A percentile compares a stretch with the other conserved stretches of the same genome.
Evolutionary conservation across 2,329 filamentous ascomycete genomes (phyloP).

Genomic region (Pestalotiopsis sp.): DNA sequence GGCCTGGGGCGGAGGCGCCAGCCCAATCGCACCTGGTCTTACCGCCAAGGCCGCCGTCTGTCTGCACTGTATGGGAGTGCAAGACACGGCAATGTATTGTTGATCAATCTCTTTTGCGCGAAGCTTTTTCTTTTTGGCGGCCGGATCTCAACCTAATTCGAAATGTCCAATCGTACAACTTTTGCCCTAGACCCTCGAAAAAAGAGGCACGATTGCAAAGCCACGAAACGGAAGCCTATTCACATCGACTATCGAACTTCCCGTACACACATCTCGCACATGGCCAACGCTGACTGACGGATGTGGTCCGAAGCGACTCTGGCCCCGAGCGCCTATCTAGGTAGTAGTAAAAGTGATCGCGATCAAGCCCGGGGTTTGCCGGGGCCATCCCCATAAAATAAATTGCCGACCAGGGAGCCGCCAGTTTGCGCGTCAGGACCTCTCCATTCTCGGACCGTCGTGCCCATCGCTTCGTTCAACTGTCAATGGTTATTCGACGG

Average conservation of each 20-base stretch:
- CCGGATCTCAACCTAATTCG: not conserved
- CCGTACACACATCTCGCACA: too few relatives aligned
- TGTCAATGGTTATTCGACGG: conserved; percentile 2
- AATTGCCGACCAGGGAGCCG: conserved; percentile 7
- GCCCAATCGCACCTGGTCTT: not conserved
- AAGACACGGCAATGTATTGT: not conserved
- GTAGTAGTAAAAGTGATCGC: not conserved
- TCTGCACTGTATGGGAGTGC: not conserved
- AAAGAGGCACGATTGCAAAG: not conserved
- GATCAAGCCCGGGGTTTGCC: not conserved
- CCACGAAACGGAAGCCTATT: not conserved
- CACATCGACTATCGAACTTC: too few relatives aligned
- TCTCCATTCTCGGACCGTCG: conserved; percentile 7
- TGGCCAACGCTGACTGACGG: too few relatives aligned
- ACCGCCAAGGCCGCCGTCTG: not conserved
- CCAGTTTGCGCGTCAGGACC: conserved; percentile 1
- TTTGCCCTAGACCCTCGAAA: not conserved
- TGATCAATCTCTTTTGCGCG: not conserved
- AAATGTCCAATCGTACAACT: not conserved
- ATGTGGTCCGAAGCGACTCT: too few relatives aligned
- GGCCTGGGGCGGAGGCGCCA: not conserved
- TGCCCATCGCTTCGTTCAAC: not conserved
- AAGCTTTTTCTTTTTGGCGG: not conserved
- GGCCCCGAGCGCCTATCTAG: too few relatives aligned
- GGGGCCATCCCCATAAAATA: not conserved